Evolutionary conservation across 129 eudicot genomes (phyloP), one percentile per base, ranked within the genome.

Genomic region (Tagetes erecta): DNA sequence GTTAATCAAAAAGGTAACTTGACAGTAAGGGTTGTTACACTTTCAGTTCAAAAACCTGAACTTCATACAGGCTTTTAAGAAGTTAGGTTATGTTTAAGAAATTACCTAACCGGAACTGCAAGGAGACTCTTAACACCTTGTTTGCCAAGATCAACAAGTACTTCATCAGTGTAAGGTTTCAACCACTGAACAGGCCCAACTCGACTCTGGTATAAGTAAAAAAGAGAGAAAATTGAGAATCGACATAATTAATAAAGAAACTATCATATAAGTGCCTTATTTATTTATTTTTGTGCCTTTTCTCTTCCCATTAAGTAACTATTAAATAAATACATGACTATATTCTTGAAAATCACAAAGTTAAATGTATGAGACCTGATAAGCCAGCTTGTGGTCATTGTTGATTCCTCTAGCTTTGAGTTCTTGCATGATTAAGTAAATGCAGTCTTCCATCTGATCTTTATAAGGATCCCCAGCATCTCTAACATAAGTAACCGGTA

Each of bases 81-180:
- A 66, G 65, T 11, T 31, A 66, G 20, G 67, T 74, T 30, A 42
- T 11, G 35, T 73, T n/a, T 7, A 46, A 37, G 30, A 37, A 2
- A 59, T 75, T 82, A 93, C 98, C 98, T 93, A 50, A 93, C 87
- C 8, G 98, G 98, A 72, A 93, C 96, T 52, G 96, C 98, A 50
- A 93, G 84, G 63, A 93, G 92, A 83, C 91, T 88, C 82, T 90
- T 90, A 40, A 90, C 91, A 53, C 98, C 98, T 67, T 78, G 84
- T 72, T 78, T 78, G 13, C 98, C 98, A 74, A 93, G 98, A 81
- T 90, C 96, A 57, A 93, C 97, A 78, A 93, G 89, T 58, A 88
- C 92, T 82, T 93, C 92, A 86, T 93, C 98, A n/a, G 98, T 93
- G 82, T 90, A 93, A 2, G 98, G 98, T 79, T 93, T 93, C 83